These are phyloP conservation scores for Fusarium sp. DNA, from an alignment of 2,329 filamentous ascomycete genomes.

Conservation along the genomic window DNA sequence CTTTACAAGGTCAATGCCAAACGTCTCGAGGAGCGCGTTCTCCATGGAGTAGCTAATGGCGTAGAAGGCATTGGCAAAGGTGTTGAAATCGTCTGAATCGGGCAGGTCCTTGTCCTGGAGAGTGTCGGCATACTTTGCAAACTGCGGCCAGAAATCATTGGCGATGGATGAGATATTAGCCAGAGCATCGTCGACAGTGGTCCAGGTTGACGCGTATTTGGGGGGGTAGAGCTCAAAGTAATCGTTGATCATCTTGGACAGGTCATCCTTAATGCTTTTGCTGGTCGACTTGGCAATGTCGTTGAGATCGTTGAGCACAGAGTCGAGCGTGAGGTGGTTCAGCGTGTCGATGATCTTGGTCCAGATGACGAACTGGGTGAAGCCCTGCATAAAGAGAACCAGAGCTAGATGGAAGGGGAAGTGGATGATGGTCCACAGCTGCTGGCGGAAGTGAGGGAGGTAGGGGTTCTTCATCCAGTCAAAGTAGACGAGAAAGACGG, in stretches of 20 bases:
- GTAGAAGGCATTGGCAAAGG: slow-evolving; percentile 20
- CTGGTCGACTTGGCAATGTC: slow-evolving; percentile 41
- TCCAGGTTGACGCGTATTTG: slow-evolving; percentile 38
- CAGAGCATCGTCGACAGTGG: slow-evolving; percentile 45
- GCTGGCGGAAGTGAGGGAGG: slow-evolving; percentile 70
- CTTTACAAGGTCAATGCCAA: slow-evolving; percentile 51
- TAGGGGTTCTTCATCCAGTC: slow-evolving; percentile 77
- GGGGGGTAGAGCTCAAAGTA: slow-evolving; percentile 51
- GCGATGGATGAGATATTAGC: slow-evolving; percentile 49
- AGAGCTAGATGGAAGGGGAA: slow-evolving; percentile 76
- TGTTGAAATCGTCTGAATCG: slow-evolving; percentile 1
- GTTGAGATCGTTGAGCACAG: slow-evolving; percentile 25
- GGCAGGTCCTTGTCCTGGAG: slow-evolving; percentile 13
- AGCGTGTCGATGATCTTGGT: slow-evolving; percentile 57
- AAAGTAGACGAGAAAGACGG: slow-evolving; percentile 66
- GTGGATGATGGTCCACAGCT: slow-evolving; percentile 71
- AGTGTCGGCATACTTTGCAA: slow-evolving; percentile 26
- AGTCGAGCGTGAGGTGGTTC: slow-evolving; percentile 32
- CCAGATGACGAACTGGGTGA: slow-evolving; percentile 70
- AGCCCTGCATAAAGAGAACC: slow-evolving; percentile 75
- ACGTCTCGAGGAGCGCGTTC: slow-evolving; percentile 51
- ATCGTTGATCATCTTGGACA: slow-evolving; percentile 31
- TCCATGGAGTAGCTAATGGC: slow-evolving; percentile 44
- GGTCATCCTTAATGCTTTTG: slow-evolving; percentile 24
- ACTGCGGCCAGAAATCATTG: slow-evolving; percentile 48